Evolutionary conservation across 257 asterid genomes (phyloP), one percentile per base, ranked within the genome.

Genomic region (Solanum arcanum): DNA sequence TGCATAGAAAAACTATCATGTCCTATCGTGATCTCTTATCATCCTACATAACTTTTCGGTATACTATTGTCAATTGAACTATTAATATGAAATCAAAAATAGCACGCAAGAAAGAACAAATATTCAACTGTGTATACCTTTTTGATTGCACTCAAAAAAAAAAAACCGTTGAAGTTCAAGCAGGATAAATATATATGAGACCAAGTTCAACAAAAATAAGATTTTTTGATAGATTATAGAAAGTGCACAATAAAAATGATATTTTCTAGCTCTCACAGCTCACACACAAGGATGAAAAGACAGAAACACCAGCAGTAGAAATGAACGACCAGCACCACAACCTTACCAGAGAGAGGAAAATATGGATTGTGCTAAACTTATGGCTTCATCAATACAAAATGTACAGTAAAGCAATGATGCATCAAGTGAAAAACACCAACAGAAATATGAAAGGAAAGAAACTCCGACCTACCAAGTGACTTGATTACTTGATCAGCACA

Each of bases 401-500:
- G 84, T 46, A 78, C 64, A 78, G 84, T 78, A 46, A 78, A 78
- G 84, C 64, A 84, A 60, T 84, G 35, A 10, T n/a, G 74, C 81
- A 78, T 68, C 47, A 68, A 66, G 39, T 39, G 77, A 44, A 68
- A 56, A 68, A 39, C 64, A 42, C 29, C 27, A 46, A 15, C 31
- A 4, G 44, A 85, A 85, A 41, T 31, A 69, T 42, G 78, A 66
- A 25, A 33, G 52, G 39, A 86, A 59, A 52, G 47, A 33, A 86
- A 73, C 84, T 73, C 20, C 25, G 46, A 78, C 82, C 68, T 87
- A 87, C 89, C 89, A 81, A 87, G 89, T 18, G 97, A 92, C 86
- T 73, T 90, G 87, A 93, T 91, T 46, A 94, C 97, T 86, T 91
- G 87, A 91, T 94, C 92, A 12, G 97, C 94, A 83, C 97, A 94